phyloP scores from a whole-genome alignment of 768 basidiomycete species.

The Termitomyces sp. region DNA sequence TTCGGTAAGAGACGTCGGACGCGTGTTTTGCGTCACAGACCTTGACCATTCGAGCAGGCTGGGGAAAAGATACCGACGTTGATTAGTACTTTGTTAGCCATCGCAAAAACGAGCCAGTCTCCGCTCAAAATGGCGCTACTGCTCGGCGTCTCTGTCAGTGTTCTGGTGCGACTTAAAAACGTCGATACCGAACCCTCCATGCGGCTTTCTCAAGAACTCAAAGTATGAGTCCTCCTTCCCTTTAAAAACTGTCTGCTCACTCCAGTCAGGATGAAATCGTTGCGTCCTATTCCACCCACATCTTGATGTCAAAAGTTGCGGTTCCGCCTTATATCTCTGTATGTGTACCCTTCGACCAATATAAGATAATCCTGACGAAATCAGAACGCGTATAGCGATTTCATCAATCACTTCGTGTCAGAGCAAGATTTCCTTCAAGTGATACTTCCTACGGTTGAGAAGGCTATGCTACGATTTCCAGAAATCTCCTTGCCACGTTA shows the following conservation, averaged over 20 bases:
- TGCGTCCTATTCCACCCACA: slow-evolving; percentile 47
- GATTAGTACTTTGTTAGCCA: slow-evolving; percentile 46
- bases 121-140: slow-evolving; percentile 41
- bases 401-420: slow-evolving; percentile 48
- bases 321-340: slow-evolving; percentile 59
- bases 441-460: slow-evolving; percentile 73
- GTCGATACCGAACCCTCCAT: slow-evolving; percentile 36
- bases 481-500: slow-evolving; percentile 66
- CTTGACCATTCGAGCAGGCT: slow-evolving; percentile 21
- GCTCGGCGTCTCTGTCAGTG: slow-evolving; percentile 64
- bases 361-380: slow-evolving; percentile 3
- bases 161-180: slow-evolving; percentile 61
- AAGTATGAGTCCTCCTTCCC: slow-evolving; percentile 26
- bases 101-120: slow-evolving; percentile 41
- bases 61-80: slow-evolving; percentile 39
- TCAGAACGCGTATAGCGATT: slow-evolving; percentile 54
- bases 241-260: not conserved
- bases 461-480: slow-evolving; percentile 75
- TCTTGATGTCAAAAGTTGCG: slow-evolving; percentile 63
- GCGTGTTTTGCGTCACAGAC: not conserved
- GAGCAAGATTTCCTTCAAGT: slow-evolving; percentile 42
- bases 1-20: slow-evolving; percentile 35
- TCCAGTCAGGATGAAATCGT: slow-evolving; percentile 47
- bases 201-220: slow-evolving; percentile 38
- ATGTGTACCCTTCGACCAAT: slow-evolving; percentile 14